Evolutionary conservation across 2,329 filamentous ascomycete species (phyloP), one percentile per base, ranked within the genome.

Genomic region (Coniochaeta sp.): DNA sequence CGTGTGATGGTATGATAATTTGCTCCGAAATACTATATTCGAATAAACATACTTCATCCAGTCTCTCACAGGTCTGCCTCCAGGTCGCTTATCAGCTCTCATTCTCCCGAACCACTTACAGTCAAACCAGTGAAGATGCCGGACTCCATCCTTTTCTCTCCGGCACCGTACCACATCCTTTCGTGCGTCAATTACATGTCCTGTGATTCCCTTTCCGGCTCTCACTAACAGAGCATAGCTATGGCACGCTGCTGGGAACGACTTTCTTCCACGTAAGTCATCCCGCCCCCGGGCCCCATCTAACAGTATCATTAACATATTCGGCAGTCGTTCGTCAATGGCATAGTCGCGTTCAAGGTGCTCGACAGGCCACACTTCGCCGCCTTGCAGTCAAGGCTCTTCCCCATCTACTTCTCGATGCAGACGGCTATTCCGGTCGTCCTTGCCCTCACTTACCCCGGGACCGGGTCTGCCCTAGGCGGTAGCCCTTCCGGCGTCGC

Each of bases 321-420:
- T n/a, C 10, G 42, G 9, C 66, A 89, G 86, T 89, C 89, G 59
- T 97, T 96, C 74, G 73, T 87, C 69, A 84, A 84, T 68, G 82
- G 91, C 61, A 85, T 91, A 58, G 79, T 93, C 59, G 87, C 91
- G 68, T 96, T 89, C 80, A 87, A 82, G 70, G 82, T 84, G 12
- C 85, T 97, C 40, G 86, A 91, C 28, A 86, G 91, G 28, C 85
- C 90, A 0, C 86, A 91, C 71, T 98, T 99, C 78, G 85, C 88
- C 28, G 81, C 86, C 19, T 83, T 97, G 34, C 93, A 97, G 75
- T 82, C 86, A 65, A 85, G 85, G 64, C 84, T 93, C 58, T 96
- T 97, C 77, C 91, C 91, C 36, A 81, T 91, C 68, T 99, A 96
- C 80, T 98, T 98, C 73, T 80, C 84, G 54, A 78, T 98, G 60